Conservation (phyloP, 2,329 filamentous ascomycete species). For the Aspergillus versicolor region DNA sequence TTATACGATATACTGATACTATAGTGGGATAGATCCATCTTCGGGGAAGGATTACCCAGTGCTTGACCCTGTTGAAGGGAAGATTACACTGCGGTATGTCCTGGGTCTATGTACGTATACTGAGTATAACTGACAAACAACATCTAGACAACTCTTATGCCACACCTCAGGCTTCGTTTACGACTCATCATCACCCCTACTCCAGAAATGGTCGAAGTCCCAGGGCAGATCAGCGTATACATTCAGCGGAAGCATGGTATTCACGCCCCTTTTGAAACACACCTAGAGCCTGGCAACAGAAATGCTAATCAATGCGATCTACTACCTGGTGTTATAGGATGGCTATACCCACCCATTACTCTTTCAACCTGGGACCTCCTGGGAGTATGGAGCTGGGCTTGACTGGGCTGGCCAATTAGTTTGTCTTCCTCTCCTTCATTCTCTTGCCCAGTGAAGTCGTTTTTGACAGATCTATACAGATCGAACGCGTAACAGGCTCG, state of each 20-base stretch:
- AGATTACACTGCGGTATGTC: neutral
- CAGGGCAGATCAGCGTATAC: neutral
- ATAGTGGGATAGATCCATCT: no score
- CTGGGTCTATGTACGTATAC: neutral
- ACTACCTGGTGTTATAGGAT: neutral
- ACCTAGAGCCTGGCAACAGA: neutral
- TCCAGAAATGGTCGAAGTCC: neutral
- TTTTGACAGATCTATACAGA: neutral
- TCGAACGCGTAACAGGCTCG: neutral
- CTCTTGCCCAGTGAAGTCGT: no score
- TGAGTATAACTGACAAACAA: neutral
- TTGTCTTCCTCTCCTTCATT: no score
- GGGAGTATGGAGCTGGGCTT: neutral
- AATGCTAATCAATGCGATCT: no score
- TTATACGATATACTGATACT: no score
- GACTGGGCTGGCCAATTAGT: slow-evolving; percentile 1
- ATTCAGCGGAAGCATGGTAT: neutral
- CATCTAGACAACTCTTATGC: neutral
- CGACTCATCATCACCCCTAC: neutral
- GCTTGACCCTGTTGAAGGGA: neutral
- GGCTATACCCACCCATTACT: neutral
- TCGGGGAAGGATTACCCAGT: neutral
- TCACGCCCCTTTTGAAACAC: neutral
- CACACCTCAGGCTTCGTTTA: neutral
- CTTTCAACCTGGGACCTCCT: neutral